A percentile compares a stretch with the other conserved stretches of the same genome.
These are phyloP conservation scores for Pythium phragmiticola DNA, from an alignment of 352 stramenopile species.

Conservation along the genomic window DNA sequence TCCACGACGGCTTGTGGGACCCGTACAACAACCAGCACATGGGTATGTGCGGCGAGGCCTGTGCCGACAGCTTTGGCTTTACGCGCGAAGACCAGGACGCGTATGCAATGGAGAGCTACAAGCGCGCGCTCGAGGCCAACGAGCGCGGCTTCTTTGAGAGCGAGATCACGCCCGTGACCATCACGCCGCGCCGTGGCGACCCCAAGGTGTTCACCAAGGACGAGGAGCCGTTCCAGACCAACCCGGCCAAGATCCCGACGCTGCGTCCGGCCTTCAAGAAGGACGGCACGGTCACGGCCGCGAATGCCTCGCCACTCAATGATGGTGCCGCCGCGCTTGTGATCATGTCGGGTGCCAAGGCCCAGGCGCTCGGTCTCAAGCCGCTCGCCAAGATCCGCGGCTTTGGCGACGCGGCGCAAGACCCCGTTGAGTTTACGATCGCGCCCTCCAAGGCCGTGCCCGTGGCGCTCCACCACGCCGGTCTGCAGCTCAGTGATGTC, in stretches of 20 bases:
- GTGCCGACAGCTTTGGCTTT: conserved; percentile 90
- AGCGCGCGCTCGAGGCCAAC: conserved; percentile 66
- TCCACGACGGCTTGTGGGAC: conserved; percentile 97
- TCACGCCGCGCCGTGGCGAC: conserved; percentile 67
- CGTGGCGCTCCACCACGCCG: conserved; percentile 89
- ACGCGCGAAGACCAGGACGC: conserved; percentile 95
- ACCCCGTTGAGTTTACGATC: conserved; percentile 96
- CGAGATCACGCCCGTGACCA: conserved; percentile 91
- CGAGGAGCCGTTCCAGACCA: conserved; percentile 91
- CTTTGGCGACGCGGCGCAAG: conserved; percentile 83
- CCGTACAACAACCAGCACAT: conserved; percentile 96
- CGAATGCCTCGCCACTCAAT: conserved; percentile 97
- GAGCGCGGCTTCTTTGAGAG: conserved; percentile 83
- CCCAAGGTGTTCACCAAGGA: conserved; percentile 83
- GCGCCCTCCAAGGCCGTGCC: conserved; percentile 94
- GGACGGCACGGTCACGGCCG: conserved; percentile 95
- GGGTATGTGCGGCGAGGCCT: conserved; percentile 96
- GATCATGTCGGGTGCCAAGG: conserved; percentile 92
- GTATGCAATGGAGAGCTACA: conserved; percentile 94
- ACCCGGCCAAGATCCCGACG: conserved; percentile 90
- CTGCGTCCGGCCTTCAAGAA: conserved; percentile 95
- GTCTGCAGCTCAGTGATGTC: conserved; percentile 90
- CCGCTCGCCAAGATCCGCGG: conserved; percentile 76
- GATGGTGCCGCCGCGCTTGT: conserved; percentile 96
- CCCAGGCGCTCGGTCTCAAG: conserved; percentile 74